A percentile compares a stretch with the other conserved stretches of the same genome.
These are phyloP conservation scores for Mycosarcoma mackinlayi DNA, from an alignment of 1,284 basidiomycete genomes.

Conservation along the genomic window DNA sequence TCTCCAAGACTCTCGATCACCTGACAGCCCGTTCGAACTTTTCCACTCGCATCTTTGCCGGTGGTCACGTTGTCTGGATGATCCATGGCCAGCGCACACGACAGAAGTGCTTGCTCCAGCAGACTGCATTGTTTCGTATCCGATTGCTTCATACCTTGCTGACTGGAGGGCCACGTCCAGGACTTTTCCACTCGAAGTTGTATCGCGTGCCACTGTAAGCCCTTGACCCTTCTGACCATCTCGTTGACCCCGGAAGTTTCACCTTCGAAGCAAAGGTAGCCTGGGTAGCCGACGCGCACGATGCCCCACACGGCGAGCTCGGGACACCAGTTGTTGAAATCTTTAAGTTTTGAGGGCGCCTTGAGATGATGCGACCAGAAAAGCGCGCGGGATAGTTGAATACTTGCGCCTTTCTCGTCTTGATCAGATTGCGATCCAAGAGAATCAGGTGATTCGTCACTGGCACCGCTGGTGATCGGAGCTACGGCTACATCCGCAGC, in stretches of 20 bases:
- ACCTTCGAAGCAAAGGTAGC: constrained; percentile 59
- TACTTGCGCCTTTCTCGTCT: background rate
- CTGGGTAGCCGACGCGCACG: constrained; percentile 54
- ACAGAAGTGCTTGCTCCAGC: constrained; percentile 26
- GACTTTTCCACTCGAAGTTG: constrained; percentile 29
- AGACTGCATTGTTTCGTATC: background rate
- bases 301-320: constrained; percentile 51
- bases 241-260: constrained; percentile 38
- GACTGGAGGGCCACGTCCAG: constrained; percentile 29
- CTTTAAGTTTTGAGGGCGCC: constrained; percentile 52
- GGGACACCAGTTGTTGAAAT: constrained; percentile 51
- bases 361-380: constrained; percentile 55
- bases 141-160: too few species aligned
- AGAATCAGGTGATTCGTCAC: background rate
- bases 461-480: background rate
- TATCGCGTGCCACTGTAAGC: constrained; percentile 54
- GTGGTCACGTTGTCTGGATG: constrained; percentile 17
- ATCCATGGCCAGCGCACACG: constrained; percentile 20
- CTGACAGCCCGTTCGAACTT: constrained; percentile 40
- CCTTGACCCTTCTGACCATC: constrained; percentile 50
- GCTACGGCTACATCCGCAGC: constrained; percentile 9
- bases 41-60: background rate
- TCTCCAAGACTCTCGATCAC: constrained; percentile 44
- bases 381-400: constrained; percentile 32
- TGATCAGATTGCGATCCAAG: background rate